phyloP scores from a whole-genome alignment of 163 green algal species.

The Scenedesmus sp. region DNA sequence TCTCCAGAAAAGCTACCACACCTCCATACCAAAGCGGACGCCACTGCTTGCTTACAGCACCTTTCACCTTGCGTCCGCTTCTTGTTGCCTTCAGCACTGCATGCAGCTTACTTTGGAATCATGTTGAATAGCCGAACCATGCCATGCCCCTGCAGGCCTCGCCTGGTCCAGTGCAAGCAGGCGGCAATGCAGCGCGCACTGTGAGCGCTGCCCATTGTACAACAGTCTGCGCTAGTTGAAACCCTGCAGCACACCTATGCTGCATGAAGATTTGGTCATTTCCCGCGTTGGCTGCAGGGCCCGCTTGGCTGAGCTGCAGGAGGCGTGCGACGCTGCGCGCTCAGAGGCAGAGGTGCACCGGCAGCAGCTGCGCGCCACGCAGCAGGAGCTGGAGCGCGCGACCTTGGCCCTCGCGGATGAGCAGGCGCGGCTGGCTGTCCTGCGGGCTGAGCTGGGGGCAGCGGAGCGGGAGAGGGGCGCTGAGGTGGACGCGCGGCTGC shows the following conservation, averaged over 20 bases:
- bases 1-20: too few relatives aligned
- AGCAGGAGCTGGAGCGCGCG: slow-evolving; percentile 21
- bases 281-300: background rate
- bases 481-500: slow-evolving; percentile 29
- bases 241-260: background rate
- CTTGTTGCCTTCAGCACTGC: too few relatives aligned
- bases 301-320: slow-evolving; percentile 18
- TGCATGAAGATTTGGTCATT: background rate
- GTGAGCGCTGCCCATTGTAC: too few relatives aligned
- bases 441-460: slow-evolving; percentile 14
- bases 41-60: too few relatives aligned
- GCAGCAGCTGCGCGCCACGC: background rate
- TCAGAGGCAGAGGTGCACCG: background rate
- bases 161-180: too few relatives aligned
- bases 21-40: too few relatives aligned
- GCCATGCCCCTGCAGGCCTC: too few relatives aligned
- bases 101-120: too few relatives aligned
- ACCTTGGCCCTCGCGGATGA: slow-evolving; percentile 20
- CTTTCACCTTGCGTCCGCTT: too few relatives aligned
- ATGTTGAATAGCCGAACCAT: too few relatives aligned
- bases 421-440: slow-evolving; percentile 35
- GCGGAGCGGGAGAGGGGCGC: slow-evolving; percentile 11
- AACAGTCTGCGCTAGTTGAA: too few relatives aligned
- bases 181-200: too few relatives aligned
- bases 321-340: background rate